Percentiles rank a stretch among this genome's conserved stretches.
These are phyloP conservation scores for Candida smagusa DNA, from an alignment of 1,139 yeast species.

Conservation along the genomic window DNA sequence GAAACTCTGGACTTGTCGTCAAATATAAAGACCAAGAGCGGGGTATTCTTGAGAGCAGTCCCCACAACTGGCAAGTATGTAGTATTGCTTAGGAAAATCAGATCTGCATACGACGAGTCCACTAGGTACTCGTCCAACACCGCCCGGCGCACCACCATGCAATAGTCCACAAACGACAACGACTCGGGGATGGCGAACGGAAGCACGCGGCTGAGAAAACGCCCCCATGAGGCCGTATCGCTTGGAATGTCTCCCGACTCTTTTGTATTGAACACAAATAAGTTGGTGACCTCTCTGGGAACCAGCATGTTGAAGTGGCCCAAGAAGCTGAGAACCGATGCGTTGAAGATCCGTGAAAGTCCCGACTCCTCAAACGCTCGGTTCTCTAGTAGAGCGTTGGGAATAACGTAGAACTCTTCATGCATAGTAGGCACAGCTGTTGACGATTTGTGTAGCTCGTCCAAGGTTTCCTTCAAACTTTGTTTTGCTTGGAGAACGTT, in stretches of 20 bases:
- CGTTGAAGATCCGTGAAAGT: neutral
- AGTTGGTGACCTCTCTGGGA: constrained; percentile 29
- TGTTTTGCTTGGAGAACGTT: too few relatives aligned
- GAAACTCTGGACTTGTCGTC: constrained; percentile 13
- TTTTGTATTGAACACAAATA: constrained; percentile 34
- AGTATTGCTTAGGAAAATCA: constrained; percentile 17
- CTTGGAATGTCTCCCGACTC: constrained; percentile 14
- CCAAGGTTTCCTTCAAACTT: too few relatives aligned
- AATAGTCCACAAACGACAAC: constrained; percentile 28
- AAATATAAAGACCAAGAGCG: constrained; percentile 35
- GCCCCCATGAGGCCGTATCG: constrained; percentile 13
- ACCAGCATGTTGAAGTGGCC: constrained; percentile 12
- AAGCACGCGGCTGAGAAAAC: constrained; percentile 22
- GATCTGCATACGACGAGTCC: constrained; percentile 2
- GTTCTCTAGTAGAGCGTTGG: neutral
- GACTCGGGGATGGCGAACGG: constrained; percentile 36
- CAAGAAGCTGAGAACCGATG: neutral
- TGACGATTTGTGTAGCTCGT: too few relatives aligned
- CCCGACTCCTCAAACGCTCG: neutral
- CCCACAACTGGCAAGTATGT: constrained; percentile 22
- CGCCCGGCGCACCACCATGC: constrained; percentile 28
- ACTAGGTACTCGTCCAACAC: constrained; percentile 6
- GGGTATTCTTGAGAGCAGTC: constrained; percentile 19
- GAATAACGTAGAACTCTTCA: neutral
- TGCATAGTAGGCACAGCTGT: too few relatives aligned